Conservation (phyloP, 208 protist genomes). For the Leishmania guyanensis region DNA sequence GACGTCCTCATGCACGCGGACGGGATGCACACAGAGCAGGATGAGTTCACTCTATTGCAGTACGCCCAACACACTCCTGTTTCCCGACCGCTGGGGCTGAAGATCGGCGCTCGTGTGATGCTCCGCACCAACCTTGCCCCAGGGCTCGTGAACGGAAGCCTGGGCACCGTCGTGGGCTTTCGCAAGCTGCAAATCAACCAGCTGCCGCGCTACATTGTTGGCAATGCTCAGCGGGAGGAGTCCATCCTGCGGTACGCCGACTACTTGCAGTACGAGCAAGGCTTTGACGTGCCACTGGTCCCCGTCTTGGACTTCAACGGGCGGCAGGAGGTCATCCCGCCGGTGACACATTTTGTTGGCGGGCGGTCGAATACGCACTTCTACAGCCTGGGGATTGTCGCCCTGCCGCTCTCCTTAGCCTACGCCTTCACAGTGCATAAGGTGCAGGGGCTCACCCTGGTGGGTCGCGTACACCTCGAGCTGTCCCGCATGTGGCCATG, state of each 20-base stretch:
- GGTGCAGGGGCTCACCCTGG: constrained; percentile 89
- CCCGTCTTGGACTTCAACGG: constrained; percentile 82
- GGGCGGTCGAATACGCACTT: constrained; percentile 75
- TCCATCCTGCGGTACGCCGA: constrained; percentile 60
- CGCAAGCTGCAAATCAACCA: constrained; percentile 37
- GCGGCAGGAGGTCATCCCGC: constrained; percentile 55
- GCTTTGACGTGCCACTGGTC: constrained; percentile 50
- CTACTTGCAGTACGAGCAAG: constrained; percentile 69
- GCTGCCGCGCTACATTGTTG: constrained; percentile 49
- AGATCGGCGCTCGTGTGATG: constrained; percentile 86
- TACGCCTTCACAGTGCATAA: constrained; percentile 94
- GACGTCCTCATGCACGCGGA: constrained; percentile 63
- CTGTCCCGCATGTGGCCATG: constrained; percentile 90
- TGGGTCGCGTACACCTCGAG: constrained; percentile 83
- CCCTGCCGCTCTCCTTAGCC: constrained; percentile 79
- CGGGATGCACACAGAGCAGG: constrained; percentile 79
- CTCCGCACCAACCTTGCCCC: constrained; percentile 74
- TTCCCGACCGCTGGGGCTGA: constrained; percentile 48
- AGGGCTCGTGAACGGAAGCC: constrained; percentile 82
- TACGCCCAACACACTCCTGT: constrained; percentile 70
- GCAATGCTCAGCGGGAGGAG: constrained; percentile 39
- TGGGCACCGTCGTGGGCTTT: constrained; percentile 88
- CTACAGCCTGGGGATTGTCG: constrained; percentile 64
- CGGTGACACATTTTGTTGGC: constrained; percentile 66
- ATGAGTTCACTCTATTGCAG: constrained; percentile 66